Evolutionary conservation across 176 grass and related monocot genomes (phyloP), one percentile per base, ranked within the genome.

Genomic region (Triticum monococcum): DNA sequence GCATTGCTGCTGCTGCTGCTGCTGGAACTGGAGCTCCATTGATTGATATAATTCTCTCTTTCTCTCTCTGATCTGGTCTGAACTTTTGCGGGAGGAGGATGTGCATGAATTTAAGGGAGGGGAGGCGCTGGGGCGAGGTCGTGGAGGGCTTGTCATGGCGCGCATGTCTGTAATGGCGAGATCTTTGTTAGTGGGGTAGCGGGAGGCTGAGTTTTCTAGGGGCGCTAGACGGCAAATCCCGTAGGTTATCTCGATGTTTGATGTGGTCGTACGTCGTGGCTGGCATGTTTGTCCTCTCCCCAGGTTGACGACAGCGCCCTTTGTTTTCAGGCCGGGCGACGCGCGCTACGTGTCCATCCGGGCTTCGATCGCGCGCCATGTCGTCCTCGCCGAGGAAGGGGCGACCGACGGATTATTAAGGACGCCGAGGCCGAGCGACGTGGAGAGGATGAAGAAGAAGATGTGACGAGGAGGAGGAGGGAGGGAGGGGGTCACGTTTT

Each of bases 11-110:
- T 92, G 86, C 37, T 38, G 32, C 66, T 82, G 79, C 35, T 84
- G 64, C 81, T 92, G 88, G 68, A 93, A 93, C 61, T 91, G 92
- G 79, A 91, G 79, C 72, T 93, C 92, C 92, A 93, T 93, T 61
- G 28, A 30, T 77, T 8, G 0, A 40, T 40, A 38, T 0, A 8
- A 31, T 57, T 20, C 17, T 20, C 52, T 56, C 52, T 20, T 13
- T 38, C 37, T 38, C 37, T 37, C 36, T 36, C 33, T 83, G n/a
- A n/a, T 41, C 10, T 84, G 50, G 80, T 92, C 56, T 59, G 81
- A 73, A 85, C 56, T 64, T 56, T 75, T 50, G 48, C 6, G 46
- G 64, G 23, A 79, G 45, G 78, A 62, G 73, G 10, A 12, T 31
- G 68, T 22, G 86, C 24, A 59, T 88, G 48, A 70, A 93, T 93